A percentile compares a stretch with the other conserved stretches of the same genome.
Conservation (phyloP, 2,329 filamentous ascomycete species). For the Talaromyces sp. region DNA sequence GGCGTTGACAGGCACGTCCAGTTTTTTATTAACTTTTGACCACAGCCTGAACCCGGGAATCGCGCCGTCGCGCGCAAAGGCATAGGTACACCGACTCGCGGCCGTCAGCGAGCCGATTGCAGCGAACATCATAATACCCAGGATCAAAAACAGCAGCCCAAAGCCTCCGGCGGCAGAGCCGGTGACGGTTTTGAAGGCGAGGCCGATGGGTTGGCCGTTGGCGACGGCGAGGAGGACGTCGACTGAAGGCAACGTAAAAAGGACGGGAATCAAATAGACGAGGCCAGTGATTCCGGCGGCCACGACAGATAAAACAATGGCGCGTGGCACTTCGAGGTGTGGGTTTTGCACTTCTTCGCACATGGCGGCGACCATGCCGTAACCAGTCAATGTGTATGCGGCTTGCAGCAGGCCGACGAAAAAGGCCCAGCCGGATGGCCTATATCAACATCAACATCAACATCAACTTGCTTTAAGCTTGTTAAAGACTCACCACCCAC, state of each 20-base stretch:
- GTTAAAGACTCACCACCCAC: constrained; percentile 50
- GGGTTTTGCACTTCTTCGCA: constrained; percentile 68
- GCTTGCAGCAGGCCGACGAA: constrained; percentile 67
- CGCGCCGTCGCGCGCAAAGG: constrained; percentile 69
- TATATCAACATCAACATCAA: constrained; percentile 14
- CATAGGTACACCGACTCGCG: constrained; percentile 68
- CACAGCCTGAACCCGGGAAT: constrained; percentile 66
- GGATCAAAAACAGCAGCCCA: constrained; percentile 67
- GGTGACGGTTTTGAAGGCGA: constrained; percentile 70
- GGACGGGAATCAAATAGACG: constrained; percentile 65
- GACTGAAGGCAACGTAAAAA: constrained; percentile 70
- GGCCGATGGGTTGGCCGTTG: constrained; percentile 70
- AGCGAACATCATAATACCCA: constrained; percentile 72
- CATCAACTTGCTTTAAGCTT: no score
- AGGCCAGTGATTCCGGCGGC: constrained; percentile 62
- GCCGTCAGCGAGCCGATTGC: constrained; percentile 71
- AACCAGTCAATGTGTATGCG: constrained; percentile 47
- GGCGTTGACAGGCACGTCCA: constrained; percentile 67
- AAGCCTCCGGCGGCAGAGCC: constrained; percentile 70
- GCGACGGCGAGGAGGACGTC: constrained; percentile 58
- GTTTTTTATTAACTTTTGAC: constrained; percentile 58
- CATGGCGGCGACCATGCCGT: constrained; percentile 68
- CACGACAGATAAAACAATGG: constrained; percentile 64
- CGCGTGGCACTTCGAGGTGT: constrained; percentile 63
- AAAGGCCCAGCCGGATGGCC: constrained; percentile 65